A percentile compares a stretch with the other conserved stretches of the same genome.
Evolutionary conservation across 176 grass and related monocot genomes (phyloP).

Genomic region (Aegilops sharonensis): DNA sequence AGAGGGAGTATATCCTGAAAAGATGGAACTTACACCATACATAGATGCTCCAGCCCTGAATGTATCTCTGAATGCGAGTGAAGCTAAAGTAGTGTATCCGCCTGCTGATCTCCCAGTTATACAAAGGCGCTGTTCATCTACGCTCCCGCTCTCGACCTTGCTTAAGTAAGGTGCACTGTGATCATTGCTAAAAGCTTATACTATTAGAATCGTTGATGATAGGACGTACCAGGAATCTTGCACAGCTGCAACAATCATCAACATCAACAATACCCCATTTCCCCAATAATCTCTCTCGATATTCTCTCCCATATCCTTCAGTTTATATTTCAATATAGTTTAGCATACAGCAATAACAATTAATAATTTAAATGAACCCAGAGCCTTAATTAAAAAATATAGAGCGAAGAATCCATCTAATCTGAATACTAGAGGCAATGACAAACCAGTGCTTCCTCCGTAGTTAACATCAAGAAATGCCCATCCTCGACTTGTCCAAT

Average conservation of each 20-base stretch:
- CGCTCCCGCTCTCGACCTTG: conserved; percentile 72
- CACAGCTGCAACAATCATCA: conserved; percentile 88
- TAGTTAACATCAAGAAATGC: conserved; percentile 96
- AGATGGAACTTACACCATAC: conserved; percentile 83
- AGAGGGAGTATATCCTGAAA: conserved; percentile 4
- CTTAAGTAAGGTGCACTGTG: neutral
- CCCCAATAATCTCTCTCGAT: conserved; percentile 72
- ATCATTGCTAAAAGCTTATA: neutral
- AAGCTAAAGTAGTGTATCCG: conserved; percentile 91
- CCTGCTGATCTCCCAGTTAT: conserved; percentile 89
- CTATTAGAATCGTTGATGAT: conserved; percentile 3
- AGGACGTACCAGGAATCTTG: conserved; percentile 69
- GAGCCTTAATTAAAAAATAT: neutral
- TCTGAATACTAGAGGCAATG: neutral
- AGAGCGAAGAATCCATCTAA: neutral
- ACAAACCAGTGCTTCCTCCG: conserved; percentile 88
- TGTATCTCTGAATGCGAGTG: conserved; percentile 76
- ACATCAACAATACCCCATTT: conserved; percentile 90
- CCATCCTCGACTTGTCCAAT: conserved; percentile 97
- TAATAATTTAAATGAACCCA: neutral
- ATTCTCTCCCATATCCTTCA: conserved; percentile 94
- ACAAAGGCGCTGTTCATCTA: conserved; percentile 79
- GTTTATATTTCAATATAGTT: conserved; percentile 9
- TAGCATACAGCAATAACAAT: neutral
- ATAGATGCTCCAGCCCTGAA: conserved; percentile 94